phyloP scores from a whole-genome alignment of 805 yeast species.

The Starmerella potacharoeniae region DNA sequence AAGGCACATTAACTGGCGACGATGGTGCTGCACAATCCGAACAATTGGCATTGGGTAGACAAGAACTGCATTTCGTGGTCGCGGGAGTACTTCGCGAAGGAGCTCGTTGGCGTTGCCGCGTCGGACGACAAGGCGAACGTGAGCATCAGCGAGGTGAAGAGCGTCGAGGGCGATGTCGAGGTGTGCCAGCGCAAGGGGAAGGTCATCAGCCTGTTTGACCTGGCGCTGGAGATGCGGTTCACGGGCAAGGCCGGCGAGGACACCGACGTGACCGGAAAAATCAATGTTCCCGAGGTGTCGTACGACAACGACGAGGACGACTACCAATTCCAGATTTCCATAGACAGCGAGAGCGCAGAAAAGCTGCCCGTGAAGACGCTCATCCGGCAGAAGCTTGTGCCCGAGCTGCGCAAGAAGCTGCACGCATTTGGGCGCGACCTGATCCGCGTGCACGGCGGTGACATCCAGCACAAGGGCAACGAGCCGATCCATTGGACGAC shows the following conservation, averaged over 20 bases:
- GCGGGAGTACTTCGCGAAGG: constrained; percentile 55
- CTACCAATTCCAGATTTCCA: constrained; percentile 67
- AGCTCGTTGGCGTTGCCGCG: constrained; percentile 43
- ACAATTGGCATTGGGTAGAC: constrained; percentile 99
- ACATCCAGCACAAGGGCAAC: constrained; percentile 63
- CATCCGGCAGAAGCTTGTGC: constrained; percentile 50
- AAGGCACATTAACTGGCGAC: background rate
- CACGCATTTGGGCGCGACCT: constrained; percentile 65
- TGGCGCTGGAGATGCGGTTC: constrained; percentile 53
- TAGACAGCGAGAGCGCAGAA: constrained; percentile 41
- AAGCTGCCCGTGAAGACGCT: constrained; percentile 39
- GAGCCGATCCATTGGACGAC: constrained; percentile 20
- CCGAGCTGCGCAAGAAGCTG: constrained; percentile 52
- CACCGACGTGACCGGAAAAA: constrained; percentile 50
- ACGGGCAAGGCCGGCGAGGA: constrained; percentile 34
- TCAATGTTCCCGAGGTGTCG: constrained; percentile 82
- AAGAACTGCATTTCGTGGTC: constrained; percentile 94
- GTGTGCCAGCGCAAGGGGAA: constrained; percentile 96
- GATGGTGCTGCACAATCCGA: constrained; percentile 94
- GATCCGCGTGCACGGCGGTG: constrained; percentile 63
- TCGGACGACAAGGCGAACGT: constrained; percentile 25
- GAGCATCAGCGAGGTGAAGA: constrained; percentile 37
- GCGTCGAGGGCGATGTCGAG: constrained; percentile 90
- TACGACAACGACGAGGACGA: constrained; percentile 83
- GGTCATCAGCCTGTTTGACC: constrained; percentile 81